Base-by-base conservation (phyloP, 1,284 basidiomycete species). In the Trametes hirsuta region DNA sequence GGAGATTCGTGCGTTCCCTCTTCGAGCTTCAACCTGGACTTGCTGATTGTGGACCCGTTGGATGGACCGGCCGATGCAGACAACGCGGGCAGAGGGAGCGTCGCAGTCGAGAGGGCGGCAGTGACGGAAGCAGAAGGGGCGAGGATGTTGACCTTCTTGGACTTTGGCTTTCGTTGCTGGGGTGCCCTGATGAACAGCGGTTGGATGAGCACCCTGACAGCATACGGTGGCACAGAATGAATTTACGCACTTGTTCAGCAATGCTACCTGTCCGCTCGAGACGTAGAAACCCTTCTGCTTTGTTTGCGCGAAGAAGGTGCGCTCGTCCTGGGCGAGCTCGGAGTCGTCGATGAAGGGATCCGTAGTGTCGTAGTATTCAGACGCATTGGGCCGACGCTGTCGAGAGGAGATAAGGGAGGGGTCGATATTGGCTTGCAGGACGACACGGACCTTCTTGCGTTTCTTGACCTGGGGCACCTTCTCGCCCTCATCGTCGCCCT, bases 311-410 rank as follows among this genome's bases (percentile, higher is more conserved):
- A 94, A 93, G 76, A 87, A 93, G 2, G 91, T 94, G 1, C 95
- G 89, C 71, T 96, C 90, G 76, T 98, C 95, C 44, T 96, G 80
- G 21, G 86, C 87, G 55, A 97, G 83, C 72, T 99, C 96, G 0
- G 94, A 94, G 76, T 99, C 97, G 79, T 99, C 97, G 70, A 99
- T 98, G 77, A 98, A 98, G 0, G 94, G 92, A 76, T 99, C 97
- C 1, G 84, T 81, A 18, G 90, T 81, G 76, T 99, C 96, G 79
- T 99, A 99, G 71, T 91, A 90, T 65, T 91, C 89, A 22, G 83
- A 74, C 4, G 79, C 76, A 57, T 81, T 84, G 75, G 88, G 87
- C 73, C 84, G 84, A 80, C 83, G 67, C 60, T 59, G 49, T 44
- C 45, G 42, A 34, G 24, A 30, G 14, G 25, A 34, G 12, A 25